Evolutionary conservation across 305 asterid species (phyloP).

Genomic region (Caryopteris hybrid): DNA sequence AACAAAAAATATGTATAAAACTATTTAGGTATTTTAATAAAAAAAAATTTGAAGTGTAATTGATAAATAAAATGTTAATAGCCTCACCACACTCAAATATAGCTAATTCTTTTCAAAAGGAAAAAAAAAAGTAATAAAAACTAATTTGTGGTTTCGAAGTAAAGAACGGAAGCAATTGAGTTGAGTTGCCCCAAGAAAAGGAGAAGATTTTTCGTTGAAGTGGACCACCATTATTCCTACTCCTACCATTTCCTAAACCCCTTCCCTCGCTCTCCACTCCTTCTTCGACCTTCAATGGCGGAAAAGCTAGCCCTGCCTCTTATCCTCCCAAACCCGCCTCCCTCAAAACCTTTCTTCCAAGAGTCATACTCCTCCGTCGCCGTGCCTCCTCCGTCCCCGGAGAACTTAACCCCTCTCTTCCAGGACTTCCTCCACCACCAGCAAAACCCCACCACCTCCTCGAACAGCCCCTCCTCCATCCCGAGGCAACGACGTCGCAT

Average conservation of each 20-base stretch:
- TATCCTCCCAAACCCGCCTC: slow-evolving; percentile 79
- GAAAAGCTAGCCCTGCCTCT: slow-evolving; percentile 80
- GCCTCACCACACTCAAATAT: too few relatives aligned
- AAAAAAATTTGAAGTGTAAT: too few relatives aligned
- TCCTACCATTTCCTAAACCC: slow-evolving; percentile 12
- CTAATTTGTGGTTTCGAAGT: too few relatives aligned
- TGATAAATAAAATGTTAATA: too few relatives aligned
- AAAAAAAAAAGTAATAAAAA: too few relatives aligned
- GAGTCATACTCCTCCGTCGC: slow-evolving; percentile 38
- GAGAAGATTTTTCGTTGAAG: slow-evolving; percentile 4
- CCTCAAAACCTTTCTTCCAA: slow-evolving; percentile 65
- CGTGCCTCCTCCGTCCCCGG: slow-evolving; percentile 28
- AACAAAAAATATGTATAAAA: too few relatives aligned
- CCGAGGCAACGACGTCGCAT: slow-evolving; percentile 60
- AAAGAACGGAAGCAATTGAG: too few relatives aligned
- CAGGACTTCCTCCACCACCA: slow-evolving; percentile 37
- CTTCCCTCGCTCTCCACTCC: neutral
- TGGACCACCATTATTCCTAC: neutral
- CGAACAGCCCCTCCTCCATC: slow-evolving; percentile 28
- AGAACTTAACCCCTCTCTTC: slow-evolving; percentile 33
- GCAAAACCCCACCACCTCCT: slow-evolving; percentile 26
- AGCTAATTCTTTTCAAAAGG: too few relatives aligned
- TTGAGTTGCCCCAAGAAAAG: neutral
- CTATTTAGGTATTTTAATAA: too few relatives aligned
- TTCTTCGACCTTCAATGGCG: slow-evolving; percentile 52